Base-by-base conservation (phyloP, 2,329 filamentous ascomycete species). In the Aspergillus thermomutatus region DNA sequence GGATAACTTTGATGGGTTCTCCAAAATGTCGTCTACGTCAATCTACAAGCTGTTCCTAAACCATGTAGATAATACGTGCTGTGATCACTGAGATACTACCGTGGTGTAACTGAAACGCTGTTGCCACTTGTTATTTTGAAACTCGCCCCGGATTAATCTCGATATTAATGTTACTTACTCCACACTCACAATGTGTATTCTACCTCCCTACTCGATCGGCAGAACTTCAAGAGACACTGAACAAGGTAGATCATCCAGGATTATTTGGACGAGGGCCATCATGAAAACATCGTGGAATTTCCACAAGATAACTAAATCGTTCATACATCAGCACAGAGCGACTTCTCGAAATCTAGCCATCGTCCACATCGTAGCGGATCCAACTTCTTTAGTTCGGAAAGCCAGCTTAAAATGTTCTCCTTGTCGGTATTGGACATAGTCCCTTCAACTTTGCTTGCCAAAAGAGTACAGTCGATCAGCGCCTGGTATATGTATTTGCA, bases 401-500 rank as follows among this genome's bases (percentile, higher is more conserved):
- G 74, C 89, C 87, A 90, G 47, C 62, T 67, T 49, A 71, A 66
- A 45, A 87, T 72, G 50, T 84, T 79, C 8, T 66, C 66, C 57
- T 74, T 74, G 37, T 72, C 71, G 60, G 83, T 79, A 27, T 50
- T 46, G 28, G 69, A 63, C 76, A 85, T 47, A 41, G 66, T 70
- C 72, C 83, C 79, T 56, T 81, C 75, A 71, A 80, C 56, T 72
- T 67, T 73, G 75, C 73, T 64, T 81, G 81, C 58, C n/a, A 89
- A 72, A 31, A 87, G 69, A 1, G 87, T 87, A 68, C 91, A 92
- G 60, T 91, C 85, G 25, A 97, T 81, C 51, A 97, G 78, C 4
- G 88, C 88, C 73, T 96, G 90, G 69, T 96, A 96, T 47, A 96
- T 89, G 84, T 91, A 94, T 75, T 96, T 95, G 72, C 85, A 88